phyloP scores from a whole-genome alignment of 202 grass and related monocot species.

The Panicum virgatum region DNA sequence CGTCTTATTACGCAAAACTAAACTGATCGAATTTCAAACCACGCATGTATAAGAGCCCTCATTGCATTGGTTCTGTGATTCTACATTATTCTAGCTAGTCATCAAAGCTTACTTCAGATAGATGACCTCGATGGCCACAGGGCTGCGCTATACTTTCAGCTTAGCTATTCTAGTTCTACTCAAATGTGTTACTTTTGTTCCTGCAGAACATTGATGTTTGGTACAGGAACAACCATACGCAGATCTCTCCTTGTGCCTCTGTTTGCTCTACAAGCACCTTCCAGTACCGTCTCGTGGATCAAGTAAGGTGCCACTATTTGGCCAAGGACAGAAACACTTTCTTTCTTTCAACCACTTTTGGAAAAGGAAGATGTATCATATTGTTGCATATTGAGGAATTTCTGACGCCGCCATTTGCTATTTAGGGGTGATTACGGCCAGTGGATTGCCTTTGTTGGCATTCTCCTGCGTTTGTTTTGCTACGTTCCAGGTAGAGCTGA shows the following conservation, averaged over 20 bases:
- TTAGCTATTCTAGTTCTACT: not conserved
- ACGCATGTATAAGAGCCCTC: too few relatives aligned
- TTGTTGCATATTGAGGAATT: not conserved
- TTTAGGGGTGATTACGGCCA: constrained; percentile 60
- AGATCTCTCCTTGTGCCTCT: constrained; percentile 65
- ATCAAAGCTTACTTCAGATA: too few relatives aligned
- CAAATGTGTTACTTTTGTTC: not conserved
- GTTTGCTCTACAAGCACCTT: constrained; percentile 67
- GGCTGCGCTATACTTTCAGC: not conserved
- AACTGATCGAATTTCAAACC: too few relatives aligned
- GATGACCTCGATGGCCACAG: too few relatives aligned
- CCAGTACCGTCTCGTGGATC: constrained; percentile 51
- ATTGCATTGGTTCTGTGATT: too few relatives aligned
- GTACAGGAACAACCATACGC: constrained; percentile 53
- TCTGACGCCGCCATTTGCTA: not conserved
- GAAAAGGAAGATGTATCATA: not conserved
- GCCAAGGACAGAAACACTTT: not conserved
- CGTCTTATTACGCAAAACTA: too few relatives aligned
- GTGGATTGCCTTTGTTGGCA: constrained; percentile 62
- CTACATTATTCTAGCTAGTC: too few relatives aligned
- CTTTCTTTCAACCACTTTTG: not conserved
- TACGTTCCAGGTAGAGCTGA: constrained; percentile 51
- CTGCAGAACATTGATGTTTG: constrained; percentile 63
- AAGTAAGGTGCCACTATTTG: constrained; percentile 45
- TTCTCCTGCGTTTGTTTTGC: constrained; percentile 67